phyloP scores from a whole-genome alignment of 2,329 filamentous ascomycete species.

The Pyrenophora seminiperda region DNA sequence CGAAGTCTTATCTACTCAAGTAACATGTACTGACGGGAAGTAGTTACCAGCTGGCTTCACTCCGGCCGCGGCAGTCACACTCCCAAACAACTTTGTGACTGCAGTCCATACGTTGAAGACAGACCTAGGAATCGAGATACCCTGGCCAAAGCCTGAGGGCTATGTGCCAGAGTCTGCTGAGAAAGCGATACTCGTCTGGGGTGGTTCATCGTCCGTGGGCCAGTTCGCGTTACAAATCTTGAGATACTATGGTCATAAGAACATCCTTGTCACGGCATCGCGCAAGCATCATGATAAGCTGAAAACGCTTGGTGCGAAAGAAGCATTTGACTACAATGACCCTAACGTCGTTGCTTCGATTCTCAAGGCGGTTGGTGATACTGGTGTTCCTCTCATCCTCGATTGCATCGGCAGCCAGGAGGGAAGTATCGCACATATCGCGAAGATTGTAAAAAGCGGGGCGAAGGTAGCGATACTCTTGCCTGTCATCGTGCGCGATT shows the following conservation, averaged over 20 bases:
- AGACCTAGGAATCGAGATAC: constrained; percentile 60
- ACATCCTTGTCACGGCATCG: constrained; percentile 49
- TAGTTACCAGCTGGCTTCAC: constrained; percentile 52
- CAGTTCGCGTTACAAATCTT: constrained; percentile 52
- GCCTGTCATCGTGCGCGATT: constrained; percentile 63
- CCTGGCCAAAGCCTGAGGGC: constrained; percentile 60
- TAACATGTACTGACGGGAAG: constrained; percentile 8
- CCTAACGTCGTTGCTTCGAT: constrained; percentile 40
- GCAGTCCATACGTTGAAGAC: constrained; percentile 60
- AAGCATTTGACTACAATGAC: constrained; percentile 50
- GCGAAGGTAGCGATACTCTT: constrained; percentile 63
- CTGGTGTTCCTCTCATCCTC: constrained; percentile 35
- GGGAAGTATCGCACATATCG: constrained; percentile 47
- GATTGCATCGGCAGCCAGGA: constrained; percentile 44
- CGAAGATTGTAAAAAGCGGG: constrained; percentile 55
- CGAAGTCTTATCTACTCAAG: fast-evolving
- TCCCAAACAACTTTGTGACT: constrained; percentile 63
- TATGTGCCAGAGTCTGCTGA: constrained; percentile 45
- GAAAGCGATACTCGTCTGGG: constrained; percentile 51
- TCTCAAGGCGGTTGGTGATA: constrained; percentile 12
- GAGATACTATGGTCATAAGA: constrained; percentile 47
- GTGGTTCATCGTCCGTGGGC: constrained; percentile 52
- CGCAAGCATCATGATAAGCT: constrained; percentile 48
- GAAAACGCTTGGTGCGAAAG: constrained; percentile 45
- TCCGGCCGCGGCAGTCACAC: constrained; percentile 56